Conservation (phyloP, 768 basidiomycete genomes). For the Lactifluus subvellereus region DNA sequence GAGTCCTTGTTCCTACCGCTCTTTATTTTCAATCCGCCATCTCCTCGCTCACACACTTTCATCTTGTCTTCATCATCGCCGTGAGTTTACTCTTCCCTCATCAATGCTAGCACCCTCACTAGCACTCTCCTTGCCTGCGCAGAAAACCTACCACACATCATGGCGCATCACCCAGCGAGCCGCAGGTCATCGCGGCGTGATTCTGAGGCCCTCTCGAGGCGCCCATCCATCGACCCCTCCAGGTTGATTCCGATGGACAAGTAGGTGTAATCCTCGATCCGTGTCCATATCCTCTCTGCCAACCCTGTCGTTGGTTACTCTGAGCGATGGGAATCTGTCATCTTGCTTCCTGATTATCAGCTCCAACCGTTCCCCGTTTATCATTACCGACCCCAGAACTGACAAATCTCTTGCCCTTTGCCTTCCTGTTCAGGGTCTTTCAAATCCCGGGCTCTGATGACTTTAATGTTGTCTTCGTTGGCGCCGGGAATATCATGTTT, state of each 20-base stretch:
- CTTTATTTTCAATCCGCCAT: conserved; percentile 12
- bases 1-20: neutral
- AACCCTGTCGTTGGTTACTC: neutral
- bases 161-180: conserved; percentile 32
- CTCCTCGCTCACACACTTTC: neutral
- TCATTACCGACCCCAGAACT: conserved; percentile 6
- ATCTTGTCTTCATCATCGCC: neutral
- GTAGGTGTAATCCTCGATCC: conserved; percentile 31
- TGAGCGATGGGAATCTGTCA: conserved; percentile 2
- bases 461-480: conserved; percentile 93
- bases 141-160: conserved; percentile 28
- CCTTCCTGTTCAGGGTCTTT: conserved; percentile 34
- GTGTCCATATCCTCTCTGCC: neutral
- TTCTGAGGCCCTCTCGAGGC: conserved; percentile 52
- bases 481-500: conserved; percentile 98
- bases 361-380: conserved; percentile 12
- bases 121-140: neutral
- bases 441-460: conserved; percentile 57
- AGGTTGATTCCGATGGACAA: conserved; percentile 76
- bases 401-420: conserved; percentile 12
- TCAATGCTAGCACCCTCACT: neutral
- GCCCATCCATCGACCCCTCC: conserved; percentile 72
- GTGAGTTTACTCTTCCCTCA: conserved; percentile 23
- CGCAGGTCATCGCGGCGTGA: conserved; percentile 41
- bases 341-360: conserved; percentile 13